Conservation (phyloP, 2,329 filamentous ascomycete species). For the Trichoderma endophyticum region DNA sequence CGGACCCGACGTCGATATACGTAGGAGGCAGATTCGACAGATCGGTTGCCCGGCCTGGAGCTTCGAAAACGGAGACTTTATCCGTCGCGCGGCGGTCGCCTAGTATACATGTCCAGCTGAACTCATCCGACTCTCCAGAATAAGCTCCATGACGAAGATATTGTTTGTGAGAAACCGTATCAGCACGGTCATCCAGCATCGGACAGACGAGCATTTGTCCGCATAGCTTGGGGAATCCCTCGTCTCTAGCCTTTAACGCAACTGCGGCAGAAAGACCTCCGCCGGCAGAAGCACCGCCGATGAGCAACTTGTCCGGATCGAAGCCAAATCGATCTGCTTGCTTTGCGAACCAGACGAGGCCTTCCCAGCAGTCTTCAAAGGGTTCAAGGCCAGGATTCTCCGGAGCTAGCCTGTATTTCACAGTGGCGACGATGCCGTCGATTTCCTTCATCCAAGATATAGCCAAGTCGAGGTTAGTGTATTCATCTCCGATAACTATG, state of each 20-base stretch:
- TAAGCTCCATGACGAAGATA: neutral
- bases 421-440: neutral
- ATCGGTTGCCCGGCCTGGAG: neutral
- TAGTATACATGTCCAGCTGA: neutral
- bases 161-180: neutral
- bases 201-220: neutral
- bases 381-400: neutral
- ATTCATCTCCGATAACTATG: neutral
- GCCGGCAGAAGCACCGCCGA: neutral
- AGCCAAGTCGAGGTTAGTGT: neutral
- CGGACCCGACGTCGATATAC: neutral
- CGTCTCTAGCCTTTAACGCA: neutral
- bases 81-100: neutral
- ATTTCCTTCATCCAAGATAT: neutral
- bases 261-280: neutral
- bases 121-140: neutral
- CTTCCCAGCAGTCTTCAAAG: neutral
- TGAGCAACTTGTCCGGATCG: neutral
- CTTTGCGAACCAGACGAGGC: neutral
- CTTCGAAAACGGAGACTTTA: neutral
- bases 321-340: neutral
- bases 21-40: neutral
- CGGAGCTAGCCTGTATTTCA: neutral
- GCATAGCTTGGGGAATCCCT: neutral
- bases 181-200: neutral